phyloP scores from a whole-genome alignment of 2,329 filamentous ascomycete species.

The Cercospora sesami region DNA sequence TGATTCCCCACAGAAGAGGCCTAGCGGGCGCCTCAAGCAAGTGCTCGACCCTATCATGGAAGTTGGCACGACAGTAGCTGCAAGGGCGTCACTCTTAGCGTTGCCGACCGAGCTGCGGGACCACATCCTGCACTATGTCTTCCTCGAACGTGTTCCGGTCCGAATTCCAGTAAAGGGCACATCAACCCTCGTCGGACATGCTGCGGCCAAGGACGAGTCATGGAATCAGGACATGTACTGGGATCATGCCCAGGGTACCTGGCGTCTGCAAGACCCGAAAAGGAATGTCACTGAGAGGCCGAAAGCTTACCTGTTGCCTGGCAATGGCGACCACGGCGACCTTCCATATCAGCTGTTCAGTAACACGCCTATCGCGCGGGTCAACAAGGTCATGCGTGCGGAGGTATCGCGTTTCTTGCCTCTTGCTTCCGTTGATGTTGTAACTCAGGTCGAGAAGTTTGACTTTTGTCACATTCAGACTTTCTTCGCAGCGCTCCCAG shows the following conservation, averaged over 20 bases:
- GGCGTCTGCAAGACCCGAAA: neutral
- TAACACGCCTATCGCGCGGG: constrained; percentile 1
- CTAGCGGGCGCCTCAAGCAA: no score
- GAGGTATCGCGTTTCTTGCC: constrained; percentile 6
- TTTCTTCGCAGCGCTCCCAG: constrained; percentile 5
- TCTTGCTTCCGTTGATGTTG: constrained; percentile 7
- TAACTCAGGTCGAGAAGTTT: constrained; percentile 4
- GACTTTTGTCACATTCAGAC: constrained; percentile 11
- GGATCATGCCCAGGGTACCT: constrained; percentile 5
- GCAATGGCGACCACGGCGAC: neutral
- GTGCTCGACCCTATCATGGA: neutral
- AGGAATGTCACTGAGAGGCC: neutral
- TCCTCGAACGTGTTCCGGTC: constrained; percentile 3
- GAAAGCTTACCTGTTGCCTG: constrained; percentile 7
- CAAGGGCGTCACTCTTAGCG: neutral
- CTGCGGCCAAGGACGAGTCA: neutral
- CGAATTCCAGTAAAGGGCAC: neutral
- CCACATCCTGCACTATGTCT: constrained; percentile 7
- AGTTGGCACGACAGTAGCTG: neutral
- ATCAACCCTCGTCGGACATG: neutral
- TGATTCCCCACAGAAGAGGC: no score
- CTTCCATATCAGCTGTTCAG: neutral
- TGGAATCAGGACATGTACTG: constrained; percentile 3
- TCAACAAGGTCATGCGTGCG: constrained; percentile 1
- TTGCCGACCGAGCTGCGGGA: constrained; percentile 11